Evolutionary conservation across 169 alveolate genomes (phyloP), one percentile per base, ranked within the genome.

Genomic region (Eimeria acervulina): DNA sequence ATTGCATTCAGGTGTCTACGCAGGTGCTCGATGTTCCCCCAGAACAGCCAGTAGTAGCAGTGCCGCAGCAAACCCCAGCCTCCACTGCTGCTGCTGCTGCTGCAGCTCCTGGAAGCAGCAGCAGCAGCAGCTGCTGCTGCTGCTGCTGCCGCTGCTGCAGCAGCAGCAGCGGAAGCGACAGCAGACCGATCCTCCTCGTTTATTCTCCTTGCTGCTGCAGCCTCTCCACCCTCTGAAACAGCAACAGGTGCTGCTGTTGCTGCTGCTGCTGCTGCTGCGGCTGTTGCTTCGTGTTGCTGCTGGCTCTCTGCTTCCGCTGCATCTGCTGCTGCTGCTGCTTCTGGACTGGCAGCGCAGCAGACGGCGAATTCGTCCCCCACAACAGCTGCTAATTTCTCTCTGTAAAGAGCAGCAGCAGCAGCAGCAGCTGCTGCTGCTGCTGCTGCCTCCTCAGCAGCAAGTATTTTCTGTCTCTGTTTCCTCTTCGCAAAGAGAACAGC

Each of bases 1-100:
- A 47, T 47, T 47, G 55, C 12, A 47, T 47, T 36, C 31, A 47
- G 55, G 55, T 47, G 55, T 47, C 5, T 47, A 47, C 55, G 55
- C 5, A 47, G 55, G 12, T 47, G 55, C 12, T 47, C 55, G 55
- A 47, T 47, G 55, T 47, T 47, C 5, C 55, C 55, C 63, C 47
- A 12, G 40, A 59, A 90, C 66, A 90, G 80, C 90, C 95, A 90
- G 78, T n/a, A 90, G 61, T 26, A 36, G 88, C 83, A 70, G 42
- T n/a, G 83, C 83, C 44, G 26, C 40, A 31, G 33, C 61, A 44
- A 13, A 52, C 88, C 55, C 88, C n/a, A n/a, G n/a, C n/a, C n/a
- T n/a, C n/a, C n/a, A n/a, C n/a, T n/a, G 74, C 74, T 21, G 76
- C 84, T 28, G 55, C 63, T 42, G 63, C 95, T 21, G 74, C 84